These are phyloP conservation scores for Fagopyrum tataricum DNA, from an alignment of 148 eudicot genomes.

Conservation along the genomic window DNA sequence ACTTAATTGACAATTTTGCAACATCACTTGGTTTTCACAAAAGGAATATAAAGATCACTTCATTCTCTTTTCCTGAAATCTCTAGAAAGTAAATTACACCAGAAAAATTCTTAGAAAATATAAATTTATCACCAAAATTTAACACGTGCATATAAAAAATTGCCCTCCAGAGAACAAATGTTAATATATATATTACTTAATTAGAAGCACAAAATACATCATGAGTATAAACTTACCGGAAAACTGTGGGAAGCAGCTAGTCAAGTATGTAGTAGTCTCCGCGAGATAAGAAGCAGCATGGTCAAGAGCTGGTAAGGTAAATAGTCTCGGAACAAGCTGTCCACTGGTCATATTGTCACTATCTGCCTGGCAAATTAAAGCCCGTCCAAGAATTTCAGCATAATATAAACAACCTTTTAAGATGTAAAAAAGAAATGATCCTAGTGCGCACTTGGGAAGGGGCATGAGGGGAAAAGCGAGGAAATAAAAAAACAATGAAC, in stretches of 20 bases:
- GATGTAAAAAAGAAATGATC: not conserved
- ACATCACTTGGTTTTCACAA: not conserved
- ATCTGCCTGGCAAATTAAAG: conserved; percentile 43
- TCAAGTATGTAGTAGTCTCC: conserved; percentile 63
- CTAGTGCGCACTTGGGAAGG: not conserved
- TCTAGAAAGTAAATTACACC: not conserved
- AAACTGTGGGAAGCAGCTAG: conserved; percentile 57
- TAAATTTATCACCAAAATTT: not conserved
- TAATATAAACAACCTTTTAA: not conserved
- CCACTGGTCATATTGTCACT: conserved; percentile 32
- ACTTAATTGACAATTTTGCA: not conserved
- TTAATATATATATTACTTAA: not conserved
- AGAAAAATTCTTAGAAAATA: not conserved
- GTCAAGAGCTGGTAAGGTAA: conserved; percentile 70
- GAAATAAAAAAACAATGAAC: not conserved
- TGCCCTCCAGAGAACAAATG: not conserved
- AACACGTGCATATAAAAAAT: not conserved
- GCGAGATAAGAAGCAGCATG: conserved; percentile 79
- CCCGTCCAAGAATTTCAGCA: not conserved
- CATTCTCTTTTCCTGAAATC: not conserved
- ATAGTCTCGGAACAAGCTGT: conserved; percentile 44
- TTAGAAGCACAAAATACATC: not conserved
- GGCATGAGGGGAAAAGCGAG: not conserved
- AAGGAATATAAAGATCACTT: not conserved
- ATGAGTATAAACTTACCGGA: conserved; percentile 31